phyloP scores from a whole-genome alignment of 345 rosid genomes.

The Xanthoceras sorbifolium region DNA sequence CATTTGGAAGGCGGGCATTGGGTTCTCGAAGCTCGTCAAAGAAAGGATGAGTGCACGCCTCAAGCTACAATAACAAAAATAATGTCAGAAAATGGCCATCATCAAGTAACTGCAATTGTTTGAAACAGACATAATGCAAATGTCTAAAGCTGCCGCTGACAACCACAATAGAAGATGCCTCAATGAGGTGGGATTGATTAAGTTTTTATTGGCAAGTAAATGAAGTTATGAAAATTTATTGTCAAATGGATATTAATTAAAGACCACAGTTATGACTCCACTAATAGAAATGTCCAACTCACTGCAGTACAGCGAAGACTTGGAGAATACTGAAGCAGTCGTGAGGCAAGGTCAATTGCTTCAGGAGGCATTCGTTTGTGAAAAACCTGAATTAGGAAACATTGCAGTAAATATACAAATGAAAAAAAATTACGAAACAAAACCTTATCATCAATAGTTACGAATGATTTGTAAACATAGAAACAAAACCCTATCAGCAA shows the following conservation, averaged over 20 bases:
- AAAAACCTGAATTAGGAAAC: slow-evolving; percentile 52
- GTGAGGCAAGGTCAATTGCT: slow-evolving; percentile 83
- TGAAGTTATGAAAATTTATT: not conserved
- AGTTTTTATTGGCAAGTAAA: not conserved
- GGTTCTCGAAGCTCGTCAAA: slow-evolving; percentile 85
- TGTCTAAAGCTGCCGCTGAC: not conserved
- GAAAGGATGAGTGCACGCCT: slow-evolving; percentile 81
- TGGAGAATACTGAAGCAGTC: slow-evolving; percentile 85
- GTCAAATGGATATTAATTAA: not conserved
- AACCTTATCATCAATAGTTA: not conserved
- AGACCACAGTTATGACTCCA: not conserved
- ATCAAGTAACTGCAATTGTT: not conserved
- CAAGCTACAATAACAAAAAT: slow-evolving; percentile 49
- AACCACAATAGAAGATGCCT: slow-evolving; percentile 1
- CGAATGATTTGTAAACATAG: not conserved
- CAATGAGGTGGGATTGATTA: not conserved
- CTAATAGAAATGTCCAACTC: slow-evolving; percentile 29
- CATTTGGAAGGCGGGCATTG: slow-evolving; percentile 72
- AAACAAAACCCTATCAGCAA: not conserved
- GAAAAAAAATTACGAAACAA: not conserved
- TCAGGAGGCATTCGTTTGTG: slow-evolving; percentile 89
- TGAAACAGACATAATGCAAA: not conserved
- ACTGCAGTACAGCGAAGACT: slow-evolving; percentile 81
- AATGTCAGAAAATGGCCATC: slow-evolving; percentile 1
- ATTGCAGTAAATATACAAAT: not conserved